These are phyloP conservation scores for Fusarium xyrophilum DNA, from an alignment of 2,329 filamentous ascomycete genomes.

Conservation along the genomic window DNA sequence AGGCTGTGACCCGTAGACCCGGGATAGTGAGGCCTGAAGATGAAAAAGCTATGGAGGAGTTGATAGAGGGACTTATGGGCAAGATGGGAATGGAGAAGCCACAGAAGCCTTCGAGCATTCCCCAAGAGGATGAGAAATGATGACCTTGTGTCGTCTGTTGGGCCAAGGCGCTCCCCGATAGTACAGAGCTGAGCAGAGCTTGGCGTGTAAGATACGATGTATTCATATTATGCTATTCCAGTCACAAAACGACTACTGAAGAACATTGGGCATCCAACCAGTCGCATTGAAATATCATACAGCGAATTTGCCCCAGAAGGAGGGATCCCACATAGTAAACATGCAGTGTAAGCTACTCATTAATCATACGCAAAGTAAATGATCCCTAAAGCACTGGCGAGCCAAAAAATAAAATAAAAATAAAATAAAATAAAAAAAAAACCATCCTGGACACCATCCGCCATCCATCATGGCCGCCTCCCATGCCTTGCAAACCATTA, in stretches of 20 bases:
- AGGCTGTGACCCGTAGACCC: conserved; percentile 49
- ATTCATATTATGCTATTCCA: background rate
- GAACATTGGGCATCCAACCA: background rate
- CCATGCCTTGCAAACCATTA: conserved; percentile 16
- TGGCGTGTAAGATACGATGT: conserved; percentile 30
- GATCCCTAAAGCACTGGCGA: conserved; percentile 24
- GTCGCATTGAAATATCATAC: background rate
- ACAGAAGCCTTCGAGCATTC: conserved; percentile 8
- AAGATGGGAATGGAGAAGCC: conserved; percentile 51
- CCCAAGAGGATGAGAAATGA: conserved; percentile 20
- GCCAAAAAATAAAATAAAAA: too few species aligned
- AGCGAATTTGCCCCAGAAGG: background rate
- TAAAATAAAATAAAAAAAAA: too few species aligned
- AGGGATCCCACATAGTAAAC: background rate
- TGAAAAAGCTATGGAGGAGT: conserved; percentile 67
- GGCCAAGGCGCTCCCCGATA: background rate
- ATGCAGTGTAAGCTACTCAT: conserved; percentile 28
- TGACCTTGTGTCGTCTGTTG: background rate
- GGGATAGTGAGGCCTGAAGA: conserved; percentile 52
- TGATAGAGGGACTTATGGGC: conserved; percentile 66
- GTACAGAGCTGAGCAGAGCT: background rate
- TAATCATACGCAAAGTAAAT: conserved; percentile 33
- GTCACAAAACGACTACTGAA: background rate
- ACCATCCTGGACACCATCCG: conserved; percentile 18
- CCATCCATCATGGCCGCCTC: conserved; percentile 16